A percentile compares a stretch with the other conserved stretches of the same genome.
Conservation (phyloP, 345 rosid genomes). For the Adansonia digitata region DNA sequence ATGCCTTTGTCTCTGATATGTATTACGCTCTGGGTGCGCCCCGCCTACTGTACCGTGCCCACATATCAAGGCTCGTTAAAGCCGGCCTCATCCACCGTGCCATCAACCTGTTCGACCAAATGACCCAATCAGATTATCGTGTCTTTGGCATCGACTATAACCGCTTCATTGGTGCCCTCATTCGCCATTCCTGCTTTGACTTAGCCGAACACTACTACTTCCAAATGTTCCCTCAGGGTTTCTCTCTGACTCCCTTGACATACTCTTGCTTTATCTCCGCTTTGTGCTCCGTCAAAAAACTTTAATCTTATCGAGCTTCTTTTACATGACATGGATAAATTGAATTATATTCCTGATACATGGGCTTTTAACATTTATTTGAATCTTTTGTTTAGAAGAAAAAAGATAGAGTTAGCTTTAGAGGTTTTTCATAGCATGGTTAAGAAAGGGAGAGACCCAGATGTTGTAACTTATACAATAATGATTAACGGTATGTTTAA, state of each 20-base stretch:
- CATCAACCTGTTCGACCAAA: constrained; percentile 79
- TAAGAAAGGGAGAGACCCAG: constrained; percentile 66
- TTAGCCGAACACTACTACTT: constrained; percentile 58
- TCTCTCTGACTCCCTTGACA: constrained; percentile 76
- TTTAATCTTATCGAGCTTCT: constrained; percentile 52
- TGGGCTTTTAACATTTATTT: constrained; percentile 80
- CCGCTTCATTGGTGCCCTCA: constrained; percentile 77
- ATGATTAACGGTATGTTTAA: constrained; percentile 65
- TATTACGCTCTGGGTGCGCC: constrained; percentile 70
- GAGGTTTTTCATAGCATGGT: constrained; percentile 54
- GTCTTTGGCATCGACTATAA: constrained; percentile 73
- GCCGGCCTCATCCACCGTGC: constrained; percentile 76
- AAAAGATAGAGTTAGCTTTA: constrained; percentile 45
- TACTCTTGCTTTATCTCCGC: constrained; percentile 91
- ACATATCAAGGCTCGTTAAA: constrained; percentile 54
- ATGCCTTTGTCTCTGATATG: constrained; percentile 64
- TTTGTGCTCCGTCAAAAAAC: constrained; percentile 57
- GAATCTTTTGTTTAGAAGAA: constrained; percentile 61
- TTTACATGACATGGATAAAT: constrained; percentile 60
- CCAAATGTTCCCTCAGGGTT: constrained; percentile 61
- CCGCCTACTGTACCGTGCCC: constrained; percentile 85
- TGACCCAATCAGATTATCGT: constrained; percentile 74
- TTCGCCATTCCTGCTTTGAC: constrained; percentile 62
- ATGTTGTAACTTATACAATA: constrained; percentile 81
- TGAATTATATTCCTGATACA: constrained; percentile 61